Percentiles rank a stretch among this genome's conserved stretches.
Conservation (phyloP, 2,329 filamentous ascomycete genomes). For the Ascochyta viciae-villosae region DNA sequence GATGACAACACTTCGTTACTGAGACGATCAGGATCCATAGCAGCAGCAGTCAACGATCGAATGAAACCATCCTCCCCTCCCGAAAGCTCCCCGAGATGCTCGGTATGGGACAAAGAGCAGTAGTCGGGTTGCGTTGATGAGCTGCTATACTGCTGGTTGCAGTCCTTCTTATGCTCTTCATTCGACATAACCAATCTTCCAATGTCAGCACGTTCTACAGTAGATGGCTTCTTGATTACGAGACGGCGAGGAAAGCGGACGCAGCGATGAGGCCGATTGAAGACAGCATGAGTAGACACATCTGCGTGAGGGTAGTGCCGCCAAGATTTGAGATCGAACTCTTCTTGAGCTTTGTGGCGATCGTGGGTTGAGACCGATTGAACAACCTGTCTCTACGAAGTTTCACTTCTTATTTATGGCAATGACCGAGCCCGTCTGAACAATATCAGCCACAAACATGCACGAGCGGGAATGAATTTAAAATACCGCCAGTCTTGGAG, state of each 20-base stretch:
- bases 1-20: constrained; percentile 34
- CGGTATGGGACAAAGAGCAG: constrained; percentile 1
- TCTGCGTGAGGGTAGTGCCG: constrained; percentile 41
- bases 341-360: constrained; percentile 43
- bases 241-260: constrained; percentile 29
- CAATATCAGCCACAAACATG: not conserved
- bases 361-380: constrained; percentile 34
- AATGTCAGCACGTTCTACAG: not conserved
- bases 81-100: constrained; percentile 20
- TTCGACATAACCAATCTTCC: constrained; percentile 12
- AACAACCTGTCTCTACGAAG: constrained; percentile 26
- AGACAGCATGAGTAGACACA: constrained; percentile 34
- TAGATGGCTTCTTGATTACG: constrained; percentile 5
- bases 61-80: constrained; percentile 40
- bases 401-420: constrained; percentile 43
- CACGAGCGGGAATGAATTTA: not conserved
- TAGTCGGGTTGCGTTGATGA: not conserved
- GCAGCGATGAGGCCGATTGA: constrained; percentile 27
- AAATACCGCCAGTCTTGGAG: constrained; percentile 29
- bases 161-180: constrained; percentile 7
- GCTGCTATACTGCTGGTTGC: not conserved
- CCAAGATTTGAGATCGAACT: constrained; percentile 39
- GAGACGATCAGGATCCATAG: constrained; percentile 26
- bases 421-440: constrained; percentile 41
- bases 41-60: constrained; percentile 19